Conservation (phyloP, 257 asterid genomes). For the Solanum sejunctum region DNA sequence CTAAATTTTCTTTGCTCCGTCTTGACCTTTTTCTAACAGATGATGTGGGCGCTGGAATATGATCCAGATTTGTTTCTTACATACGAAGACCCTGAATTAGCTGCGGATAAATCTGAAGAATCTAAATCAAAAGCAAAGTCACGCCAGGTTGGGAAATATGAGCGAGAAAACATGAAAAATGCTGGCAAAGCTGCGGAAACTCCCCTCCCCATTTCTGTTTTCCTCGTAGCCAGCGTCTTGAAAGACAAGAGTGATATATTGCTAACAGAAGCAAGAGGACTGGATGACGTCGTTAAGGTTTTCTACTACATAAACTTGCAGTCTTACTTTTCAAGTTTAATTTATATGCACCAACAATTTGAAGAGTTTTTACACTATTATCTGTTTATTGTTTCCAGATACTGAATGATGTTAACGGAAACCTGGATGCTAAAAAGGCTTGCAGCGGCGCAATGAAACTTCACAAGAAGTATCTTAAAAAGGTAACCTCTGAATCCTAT, state of each 20-base stretch:
- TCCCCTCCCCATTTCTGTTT: conserved; percentile 84
- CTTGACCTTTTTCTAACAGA: conserved; percentile 25
- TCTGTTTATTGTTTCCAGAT: conserved; percentile 29
- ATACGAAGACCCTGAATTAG: conserved; percentile 50
- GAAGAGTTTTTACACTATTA: background rate
- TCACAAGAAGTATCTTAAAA: conserved; percentile 72
- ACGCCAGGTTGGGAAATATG: conserved; percentile 60
- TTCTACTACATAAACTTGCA: background rate
- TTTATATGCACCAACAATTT: background rate
- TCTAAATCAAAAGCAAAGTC: conserved; percentile 53
- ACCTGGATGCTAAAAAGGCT: conserved; percentile 73
- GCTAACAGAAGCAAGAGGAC: conserved; percentile 76
- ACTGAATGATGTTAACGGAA: conserved; percentile 71
- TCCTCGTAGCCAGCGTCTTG: conserved; percentile 83
- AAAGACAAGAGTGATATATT: conserved; percentile 68
- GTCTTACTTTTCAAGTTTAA: background rate
- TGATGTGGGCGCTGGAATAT: conserved; percentile 98
- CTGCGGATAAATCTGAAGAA: conserved; percentile 37
- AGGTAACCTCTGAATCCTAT: conserved; percentile 24
- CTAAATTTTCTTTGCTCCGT: background rate
- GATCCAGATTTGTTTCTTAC: conserved; percentile 50
- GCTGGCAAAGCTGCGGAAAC: conserved; percentile 31
- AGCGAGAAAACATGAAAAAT: conserved; percentile 56
- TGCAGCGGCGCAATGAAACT: conserved; percentile 70
- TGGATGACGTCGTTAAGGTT: conserved; percentile 90